These are phyloP conservation scores for Psidium friedrichsthalianum DNA, from an alignment of 345 rosid species.

Conservation along the genomic window DNA sequence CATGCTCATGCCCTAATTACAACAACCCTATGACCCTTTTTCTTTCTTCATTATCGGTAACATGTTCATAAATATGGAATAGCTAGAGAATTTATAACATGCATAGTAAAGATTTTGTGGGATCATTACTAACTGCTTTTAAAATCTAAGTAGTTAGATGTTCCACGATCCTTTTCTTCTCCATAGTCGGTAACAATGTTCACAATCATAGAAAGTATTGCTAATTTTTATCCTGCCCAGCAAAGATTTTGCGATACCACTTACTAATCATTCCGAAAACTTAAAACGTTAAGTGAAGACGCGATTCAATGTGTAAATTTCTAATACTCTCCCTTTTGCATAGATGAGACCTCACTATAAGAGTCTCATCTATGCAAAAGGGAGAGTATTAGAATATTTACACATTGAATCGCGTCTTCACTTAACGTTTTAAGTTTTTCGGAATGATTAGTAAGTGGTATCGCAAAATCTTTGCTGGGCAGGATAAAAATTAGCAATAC, in stretches of 20 bases:
- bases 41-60: no score
- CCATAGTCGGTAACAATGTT: not conserved
- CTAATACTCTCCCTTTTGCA: rapidly evolving
- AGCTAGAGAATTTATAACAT: no score
- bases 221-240: not conserved
- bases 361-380: rapidly evolving
- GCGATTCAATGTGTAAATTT: not conserved
- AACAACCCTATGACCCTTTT: no score
- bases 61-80: no score
- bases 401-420: not conserved
- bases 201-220: not conserved
- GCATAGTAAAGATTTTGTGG: no score
- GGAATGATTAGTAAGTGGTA: not conserved
- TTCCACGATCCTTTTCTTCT: not conserved
- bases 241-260: no score
- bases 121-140: no score
- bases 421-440: rapidly evolving
- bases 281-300: not conserved
- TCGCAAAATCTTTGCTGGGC: no score
- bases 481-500: not conserved
- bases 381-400: not conserved
- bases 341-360: no score
- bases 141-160: no score
- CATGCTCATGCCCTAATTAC: no score
- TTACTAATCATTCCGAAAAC: rapidly evolving